A percentile compares a stretch with the other conserved stretches of the same genome.
Evolutionary conservation across 768 basidiomycete genomes (phyloP).

Genomic region (Pleurotus giganteus): DNA sequence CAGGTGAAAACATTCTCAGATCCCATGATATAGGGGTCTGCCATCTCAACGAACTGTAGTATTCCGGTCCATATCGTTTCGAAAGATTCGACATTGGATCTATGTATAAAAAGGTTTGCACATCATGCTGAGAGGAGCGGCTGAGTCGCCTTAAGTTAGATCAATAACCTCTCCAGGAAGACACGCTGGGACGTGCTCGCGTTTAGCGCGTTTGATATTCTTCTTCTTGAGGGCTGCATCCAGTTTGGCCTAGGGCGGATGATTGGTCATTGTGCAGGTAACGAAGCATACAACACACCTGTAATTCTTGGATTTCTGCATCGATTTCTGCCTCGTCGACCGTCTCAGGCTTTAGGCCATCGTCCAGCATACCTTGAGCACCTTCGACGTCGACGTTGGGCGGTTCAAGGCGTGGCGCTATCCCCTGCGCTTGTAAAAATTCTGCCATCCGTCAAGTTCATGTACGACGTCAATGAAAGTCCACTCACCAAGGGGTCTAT

Average conservation of each 20-base stretch:
- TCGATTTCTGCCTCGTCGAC: neutral
- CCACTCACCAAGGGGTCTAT: conserved; percentile 16
- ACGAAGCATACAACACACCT: neutral
- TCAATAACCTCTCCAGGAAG: neutral
- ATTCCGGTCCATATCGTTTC: no score
- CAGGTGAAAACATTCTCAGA: no score
- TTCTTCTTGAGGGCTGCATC: conserved; percentile 8
- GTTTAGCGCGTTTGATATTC: neutral
- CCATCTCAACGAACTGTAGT: no score
- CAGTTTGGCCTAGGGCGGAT: neutral
- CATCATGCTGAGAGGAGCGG: no score
- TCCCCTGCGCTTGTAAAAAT: conserved; percentile 16
- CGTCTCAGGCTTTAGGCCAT: neutral
- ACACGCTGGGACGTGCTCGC: no score
- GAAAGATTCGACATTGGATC: no score
- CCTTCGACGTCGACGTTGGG: neutral
- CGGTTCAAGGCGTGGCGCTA: neutral
- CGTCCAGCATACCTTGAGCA: no score
- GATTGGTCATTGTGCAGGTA: neutral
- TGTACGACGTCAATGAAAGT: no score
- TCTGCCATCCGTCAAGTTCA: no score
- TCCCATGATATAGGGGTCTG: neutral
- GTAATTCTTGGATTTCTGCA: neutral
- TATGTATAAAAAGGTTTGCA: no score
- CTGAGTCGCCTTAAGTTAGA: neutral